Conservation (phyloP, 805 yeast species). For the Kodamaea hsintzibuensis region DNA sequence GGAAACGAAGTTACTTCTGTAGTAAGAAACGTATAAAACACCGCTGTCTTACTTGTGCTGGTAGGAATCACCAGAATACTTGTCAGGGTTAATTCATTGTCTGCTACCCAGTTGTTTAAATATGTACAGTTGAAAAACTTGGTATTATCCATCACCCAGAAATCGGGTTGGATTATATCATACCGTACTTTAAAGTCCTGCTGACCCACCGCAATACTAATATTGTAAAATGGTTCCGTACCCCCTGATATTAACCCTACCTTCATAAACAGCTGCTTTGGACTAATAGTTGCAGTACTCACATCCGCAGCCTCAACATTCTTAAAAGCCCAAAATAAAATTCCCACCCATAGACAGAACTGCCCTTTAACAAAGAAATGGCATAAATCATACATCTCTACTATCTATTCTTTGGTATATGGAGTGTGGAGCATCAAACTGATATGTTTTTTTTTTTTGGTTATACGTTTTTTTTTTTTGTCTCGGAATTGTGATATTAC, state of each 20-base stretch:
- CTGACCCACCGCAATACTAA: conserved; percentile 11
- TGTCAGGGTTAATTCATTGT: not conserved
- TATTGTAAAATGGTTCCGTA: conserved; percentile 19
- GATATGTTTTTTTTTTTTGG: not conserved
- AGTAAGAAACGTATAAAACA: not conserved
- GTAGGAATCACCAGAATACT: not conserved
- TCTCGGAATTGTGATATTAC: not conserved
- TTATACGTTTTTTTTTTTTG: not conserved
- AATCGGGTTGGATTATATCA: conserved; percentile 38
- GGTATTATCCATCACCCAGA: conserved; percentile 37
- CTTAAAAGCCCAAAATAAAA: not conserved
- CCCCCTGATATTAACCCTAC: conserved; percentile 2
- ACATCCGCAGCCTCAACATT: not conserved
- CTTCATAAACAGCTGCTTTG: no score
- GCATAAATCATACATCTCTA: not conserved
- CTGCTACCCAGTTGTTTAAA: conserved; percentile 17
- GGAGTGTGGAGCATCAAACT: not conserved
- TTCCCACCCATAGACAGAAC: not conserved
- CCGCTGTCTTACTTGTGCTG: not conserved
- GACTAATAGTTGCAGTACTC: no score
- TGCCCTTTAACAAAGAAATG: not conserved
- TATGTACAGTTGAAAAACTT: conserved; percentile 25
- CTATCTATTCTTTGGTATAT: not conserved
- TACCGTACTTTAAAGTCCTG: conserved; percentile 22
- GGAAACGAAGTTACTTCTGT: conserved; percentile 8